These are phyloP conservation scores for Saccharomycopsis sp. DNA, from an alignment of 805 yeast species.

Conservation along the genomic window DNA sequence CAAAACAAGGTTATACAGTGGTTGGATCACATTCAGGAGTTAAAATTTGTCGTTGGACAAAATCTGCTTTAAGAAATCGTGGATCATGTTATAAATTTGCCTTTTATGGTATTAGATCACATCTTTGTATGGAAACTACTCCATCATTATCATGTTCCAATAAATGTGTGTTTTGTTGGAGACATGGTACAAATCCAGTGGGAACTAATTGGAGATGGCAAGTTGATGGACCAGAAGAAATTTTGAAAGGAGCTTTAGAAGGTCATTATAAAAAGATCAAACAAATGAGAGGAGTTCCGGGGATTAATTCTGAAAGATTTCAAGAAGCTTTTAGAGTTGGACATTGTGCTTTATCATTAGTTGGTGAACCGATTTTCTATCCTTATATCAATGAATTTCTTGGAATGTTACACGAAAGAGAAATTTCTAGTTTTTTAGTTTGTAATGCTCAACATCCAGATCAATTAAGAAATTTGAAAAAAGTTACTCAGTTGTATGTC, in stretches of 20 bases:
- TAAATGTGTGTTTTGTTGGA: slow-evolving; percentile 95
- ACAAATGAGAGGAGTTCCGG: slow-evolving; percentile 94
- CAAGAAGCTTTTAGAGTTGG: slow-evolving; percentile 82
- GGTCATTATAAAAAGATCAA: slow-evolving; percentile 90
- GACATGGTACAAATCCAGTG: slow-evolving; percentile 95
- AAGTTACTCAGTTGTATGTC: slow-evolving; percentile 85
- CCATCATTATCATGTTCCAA: slow-evolving; percentile 91
- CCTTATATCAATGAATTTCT: slow-evolving; percentile 85
- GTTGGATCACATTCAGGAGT: slow-evolving; percentile 95
- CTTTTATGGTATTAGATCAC: slow-evolving; percentile 82
- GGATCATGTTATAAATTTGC: slow-evolving; percentile 93
- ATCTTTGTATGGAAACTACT: slow-evolving; percentile 92
- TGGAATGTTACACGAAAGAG: slow-evolving; percentile 65
- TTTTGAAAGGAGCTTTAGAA: slow-evolving; percentile 72
- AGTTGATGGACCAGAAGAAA: slow-evolving; percentile 78
- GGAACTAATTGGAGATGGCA: slow-evolving; percentile 97
- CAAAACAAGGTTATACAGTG: slow-evolving; percentile 88
- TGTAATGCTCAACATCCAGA: slow-evolving; percentile 97
- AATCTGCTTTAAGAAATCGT: slow-evolving; percentile 85
- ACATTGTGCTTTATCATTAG: slow-evolving; percentile 87
- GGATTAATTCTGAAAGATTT: slow-evolving; percentile 80
- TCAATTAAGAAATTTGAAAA: slow-evolving; percentile 52
- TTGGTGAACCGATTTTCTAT: slow-evolving; percentile 91
- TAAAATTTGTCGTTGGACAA: slow-evolving; percentile 93
- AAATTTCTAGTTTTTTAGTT: slow-evolving; percentile 78